Conservation (phyloP, 257 asterid species). For the Jacaranda mimosifolia region DNA sequence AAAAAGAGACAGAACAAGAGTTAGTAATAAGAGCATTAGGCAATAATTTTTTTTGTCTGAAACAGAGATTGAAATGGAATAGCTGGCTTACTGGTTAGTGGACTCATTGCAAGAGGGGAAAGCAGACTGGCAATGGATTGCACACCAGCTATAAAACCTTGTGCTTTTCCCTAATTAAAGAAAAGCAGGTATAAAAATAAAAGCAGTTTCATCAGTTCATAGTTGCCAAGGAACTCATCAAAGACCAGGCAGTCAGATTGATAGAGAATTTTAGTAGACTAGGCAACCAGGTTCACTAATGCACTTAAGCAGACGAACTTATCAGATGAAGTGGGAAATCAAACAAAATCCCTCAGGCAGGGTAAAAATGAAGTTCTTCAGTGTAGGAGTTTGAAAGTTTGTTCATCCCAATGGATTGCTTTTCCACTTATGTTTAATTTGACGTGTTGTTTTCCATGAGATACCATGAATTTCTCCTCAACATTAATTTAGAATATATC, state of each 20-base stretch:
- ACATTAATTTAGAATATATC: not conserved
- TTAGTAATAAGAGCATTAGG: not conserved
- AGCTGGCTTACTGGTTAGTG: slow-evolving; percentile 77
- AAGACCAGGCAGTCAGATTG: no score
- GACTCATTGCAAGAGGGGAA: slow-evolving; percentile 91
- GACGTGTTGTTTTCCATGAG: no score
- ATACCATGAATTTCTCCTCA: not conserved
- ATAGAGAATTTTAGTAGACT: no score
- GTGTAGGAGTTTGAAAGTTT: not conserved
- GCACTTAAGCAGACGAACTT: no score
- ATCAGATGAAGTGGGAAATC: no score
- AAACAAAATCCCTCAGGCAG: not conserved
- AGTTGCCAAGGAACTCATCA: not conserved
- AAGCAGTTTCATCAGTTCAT: not conserved
- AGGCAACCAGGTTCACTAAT: no score
- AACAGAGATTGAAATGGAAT: slow-evolving; percentile 4
- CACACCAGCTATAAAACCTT: slow-evolving; percentile 86
- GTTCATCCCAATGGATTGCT: not conserved
- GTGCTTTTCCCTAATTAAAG: slow-evolving; percentile 81
- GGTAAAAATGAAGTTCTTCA: not conserved
- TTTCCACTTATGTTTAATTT: not conserved
- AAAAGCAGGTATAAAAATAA: not conserved
- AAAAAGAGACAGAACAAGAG: slow-evolving; percentile 37
- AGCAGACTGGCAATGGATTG: slow-evolving; percentile 81
- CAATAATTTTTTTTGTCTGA: not conserved